Conservation (phyloP, 441 rosid genomes). For the Codiaeum variegatum region DNA sequence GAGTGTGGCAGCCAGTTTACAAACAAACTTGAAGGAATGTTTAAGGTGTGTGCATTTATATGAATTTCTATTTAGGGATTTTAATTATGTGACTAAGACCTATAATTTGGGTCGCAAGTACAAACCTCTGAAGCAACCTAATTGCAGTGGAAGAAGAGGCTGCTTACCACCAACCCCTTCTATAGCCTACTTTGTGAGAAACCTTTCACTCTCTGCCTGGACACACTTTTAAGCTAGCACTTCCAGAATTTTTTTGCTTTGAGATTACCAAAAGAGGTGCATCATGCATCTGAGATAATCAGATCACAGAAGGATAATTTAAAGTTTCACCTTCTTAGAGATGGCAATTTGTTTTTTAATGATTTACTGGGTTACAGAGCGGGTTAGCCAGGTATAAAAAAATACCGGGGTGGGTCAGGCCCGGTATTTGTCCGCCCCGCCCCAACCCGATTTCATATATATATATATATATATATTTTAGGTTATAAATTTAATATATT, state of each 20-base stretch:
- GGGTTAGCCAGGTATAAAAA: too few species aligned
- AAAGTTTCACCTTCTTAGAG: neutral
- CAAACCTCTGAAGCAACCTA: neutral
- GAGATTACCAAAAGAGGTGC: neutral
- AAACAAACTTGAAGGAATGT: constrained; percentile 99
- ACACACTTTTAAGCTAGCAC: neutral
- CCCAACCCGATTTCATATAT: too few species aligned
- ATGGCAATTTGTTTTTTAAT: too few species aligned
- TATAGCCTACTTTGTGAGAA: neutral
- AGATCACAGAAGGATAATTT: neutral
- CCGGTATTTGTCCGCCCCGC: too few species aligned
- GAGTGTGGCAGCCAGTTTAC: constrained; percentile 99
- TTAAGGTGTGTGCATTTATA: constrained; percentile 51
- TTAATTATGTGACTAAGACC: neutral
- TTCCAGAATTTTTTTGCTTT: neutral
- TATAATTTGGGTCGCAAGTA: neutral
- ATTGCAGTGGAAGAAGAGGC: neutral
- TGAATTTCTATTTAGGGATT: neutral
- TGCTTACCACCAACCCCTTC: neutral
- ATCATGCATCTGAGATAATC: neutral
- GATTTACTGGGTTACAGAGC: too few species aligned
- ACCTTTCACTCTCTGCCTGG: neutral
- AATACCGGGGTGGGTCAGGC: too few species aligned
- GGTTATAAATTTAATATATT: too few species aligned
- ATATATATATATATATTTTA: too few species aligned